phyloP scores from a whole-genome alignment of 2,329 filamentous ascomycete species.

The Dothideomycetes sp. region DNA sequence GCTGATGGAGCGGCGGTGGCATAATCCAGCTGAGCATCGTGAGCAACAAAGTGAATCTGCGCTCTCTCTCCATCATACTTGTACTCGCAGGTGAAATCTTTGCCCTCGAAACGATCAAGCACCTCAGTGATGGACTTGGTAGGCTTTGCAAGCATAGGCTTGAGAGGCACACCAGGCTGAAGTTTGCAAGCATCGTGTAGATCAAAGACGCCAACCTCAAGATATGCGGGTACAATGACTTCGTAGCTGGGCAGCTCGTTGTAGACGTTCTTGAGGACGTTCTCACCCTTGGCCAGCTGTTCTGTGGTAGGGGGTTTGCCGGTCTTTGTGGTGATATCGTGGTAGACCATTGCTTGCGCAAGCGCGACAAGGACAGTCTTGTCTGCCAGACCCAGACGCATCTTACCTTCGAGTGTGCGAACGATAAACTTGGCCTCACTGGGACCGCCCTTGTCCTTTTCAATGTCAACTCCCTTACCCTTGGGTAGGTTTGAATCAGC shows the following conservation, averaged over 20 bases:
- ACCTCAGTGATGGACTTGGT: conserved; percentile 98
- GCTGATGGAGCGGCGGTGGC: conserved; percentile 48
- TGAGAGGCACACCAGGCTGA: conserved; percentile 85
- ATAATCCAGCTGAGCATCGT: conserved; percentile 63
- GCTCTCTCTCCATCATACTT: conserved; percentile 97
- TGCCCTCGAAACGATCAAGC: conserved; percentile 87
- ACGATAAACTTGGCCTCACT: conserved; percentile 94
- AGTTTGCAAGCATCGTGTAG: conserved; percentile 80
- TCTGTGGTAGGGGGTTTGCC: conserved; percentile 60
- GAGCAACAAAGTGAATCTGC: conserved; percentile 95
- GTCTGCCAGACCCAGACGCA: conserved; percentile 84
- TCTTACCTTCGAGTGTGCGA: conserved; percentile 86
- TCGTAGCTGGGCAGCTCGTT: conserved; percentile 92
- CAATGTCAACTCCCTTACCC: conserved; percentile 62
- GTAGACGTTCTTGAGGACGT: conserved; percentile 81
- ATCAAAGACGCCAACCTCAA: conserved; percentile 76
- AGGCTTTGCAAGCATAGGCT: conserved; percentile 97
- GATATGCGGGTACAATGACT: conserved; percentile 81
- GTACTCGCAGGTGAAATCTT: conserved; percentile 96
- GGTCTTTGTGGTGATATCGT: conserved; percentile 65
- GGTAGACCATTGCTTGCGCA: conserved; percentile 76
- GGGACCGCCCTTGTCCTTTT: conserved; percentile 81
- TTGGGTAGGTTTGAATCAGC: conserved; percentile 72
- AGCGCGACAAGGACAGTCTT: conserved; percentile 84
- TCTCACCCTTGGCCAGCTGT: conserved; percentile 74